Conservation (phyloP, 495 filamentous ascomycete genomes). For the Bombardia bombarda region DNA sequence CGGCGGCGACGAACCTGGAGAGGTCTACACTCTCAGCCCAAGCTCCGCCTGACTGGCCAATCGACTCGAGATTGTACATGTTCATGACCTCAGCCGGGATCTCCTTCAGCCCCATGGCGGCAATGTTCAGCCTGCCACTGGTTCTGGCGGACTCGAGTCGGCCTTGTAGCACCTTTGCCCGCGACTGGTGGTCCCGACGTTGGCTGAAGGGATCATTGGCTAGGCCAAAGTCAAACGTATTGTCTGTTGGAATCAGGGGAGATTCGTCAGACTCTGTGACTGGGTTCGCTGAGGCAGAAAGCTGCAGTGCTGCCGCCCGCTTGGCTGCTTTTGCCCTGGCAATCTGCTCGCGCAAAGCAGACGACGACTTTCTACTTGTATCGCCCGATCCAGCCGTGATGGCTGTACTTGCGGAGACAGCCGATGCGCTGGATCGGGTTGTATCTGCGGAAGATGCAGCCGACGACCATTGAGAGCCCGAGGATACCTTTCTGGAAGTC, state of each 20-base stretch:
- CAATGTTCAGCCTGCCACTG: slow-evolving; percentile 83
- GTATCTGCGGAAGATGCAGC: slow-evolving; percentile 41
- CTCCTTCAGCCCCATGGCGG: slow-evolving; percentile 69
- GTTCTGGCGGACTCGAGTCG: slow-evolving; percentile 67
- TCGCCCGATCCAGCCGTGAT: slow-evolving; percentile 30
- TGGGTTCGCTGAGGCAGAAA: slow-evolving; percentile 18
- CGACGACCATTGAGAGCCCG: slow-evolving; percentile 37
- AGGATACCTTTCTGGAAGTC: slow-evolving; percentile 27
- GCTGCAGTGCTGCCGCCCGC: slow-evolving; percentile 45
- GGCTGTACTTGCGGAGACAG: slow-evolving; percentile 27
- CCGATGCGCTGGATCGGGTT: slow-evolving; percentile 27
- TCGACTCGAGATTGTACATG: slow-evolving; percentile 74
- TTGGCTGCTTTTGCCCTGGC: slow-evolving; percentile 87
- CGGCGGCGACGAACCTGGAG: slow-evolving; percentile 78
- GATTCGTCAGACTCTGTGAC: slow-evolving; percentile 30
- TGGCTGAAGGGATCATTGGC: slow-evolving; percentile 61
- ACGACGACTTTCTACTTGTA: slow-evolving; percentile 58
- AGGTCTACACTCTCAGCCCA: slow-evolving; percentile 96
- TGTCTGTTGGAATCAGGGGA: slow-evolving; percentile 37
- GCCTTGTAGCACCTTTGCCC: slow-evolving; percentile 60
- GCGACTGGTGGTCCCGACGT: slow-evolving; percentile 47
- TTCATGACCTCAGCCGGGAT: slow-evolving; percentile 78
- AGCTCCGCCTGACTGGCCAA: slow-evolving; percentile 44
- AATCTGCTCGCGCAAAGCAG: slow-evolving; percentile 79
- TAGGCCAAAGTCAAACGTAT: slow-evolving; percentile 47